phyloP scores from a whole-genome alignment of 331 rosid species.

The Rhamnella rubrinervis region DNA sequence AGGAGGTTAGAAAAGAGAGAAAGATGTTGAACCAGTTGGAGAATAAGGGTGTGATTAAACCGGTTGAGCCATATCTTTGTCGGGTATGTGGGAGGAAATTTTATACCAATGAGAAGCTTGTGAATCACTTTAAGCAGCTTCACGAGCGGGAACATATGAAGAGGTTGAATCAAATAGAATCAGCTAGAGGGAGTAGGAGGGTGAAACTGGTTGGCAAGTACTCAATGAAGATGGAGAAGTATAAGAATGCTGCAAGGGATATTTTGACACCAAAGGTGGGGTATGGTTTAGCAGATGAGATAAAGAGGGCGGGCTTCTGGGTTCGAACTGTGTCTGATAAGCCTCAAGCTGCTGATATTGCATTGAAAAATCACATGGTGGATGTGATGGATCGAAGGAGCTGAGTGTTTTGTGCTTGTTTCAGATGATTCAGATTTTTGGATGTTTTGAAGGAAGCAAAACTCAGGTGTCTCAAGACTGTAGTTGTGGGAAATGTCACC shows the following conservation, averaged over 20 bases:
- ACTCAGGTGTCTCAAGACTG: conserved; percentile 61
- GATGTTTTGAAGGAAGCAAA: conserved; percentile 69
- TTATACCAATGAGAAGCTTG: conserved; percentile 58
- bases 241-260: conserved; percentile 46
- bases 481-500: conserved; percentile 66
- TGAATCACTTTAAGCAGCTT: conserved; percentile 74
- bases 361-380: conserved; percentile 51
- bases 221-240: conserved; percentile 87
- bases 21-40: conserved; percentile 44
- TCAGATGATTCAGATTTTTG: conserved; percentile 68
- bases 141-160: conserved; percentile 70
- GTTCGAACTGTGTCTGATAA: conserved; percentile 47
- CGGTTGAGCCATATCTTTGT: conserved; percentile 55
- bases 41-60: conserved; percentile 53
- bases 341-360: conserved; percentile 53
- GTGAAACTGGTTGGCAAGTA: conserved; percentile 75
- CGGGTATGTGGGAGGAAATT: conserved; percentile 76
- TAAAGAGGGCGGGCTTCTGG: conserved; percentile 69
- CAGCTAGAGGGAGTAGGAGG: conserved; percentile 65
- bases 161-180: conserved; percentile 70
- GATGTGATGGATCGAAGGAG: conserved; percentile 64
- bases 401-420: conserved; percentile 76
- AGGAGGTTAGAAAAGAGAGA: conserved; percentile 50
- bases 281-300: conserved; percentile 59
- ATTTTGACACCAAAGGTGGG: conserved; percentile 61